Conservation (phyloP, 352 stramenopile species). For the Globisporangium nunn region DNA sequence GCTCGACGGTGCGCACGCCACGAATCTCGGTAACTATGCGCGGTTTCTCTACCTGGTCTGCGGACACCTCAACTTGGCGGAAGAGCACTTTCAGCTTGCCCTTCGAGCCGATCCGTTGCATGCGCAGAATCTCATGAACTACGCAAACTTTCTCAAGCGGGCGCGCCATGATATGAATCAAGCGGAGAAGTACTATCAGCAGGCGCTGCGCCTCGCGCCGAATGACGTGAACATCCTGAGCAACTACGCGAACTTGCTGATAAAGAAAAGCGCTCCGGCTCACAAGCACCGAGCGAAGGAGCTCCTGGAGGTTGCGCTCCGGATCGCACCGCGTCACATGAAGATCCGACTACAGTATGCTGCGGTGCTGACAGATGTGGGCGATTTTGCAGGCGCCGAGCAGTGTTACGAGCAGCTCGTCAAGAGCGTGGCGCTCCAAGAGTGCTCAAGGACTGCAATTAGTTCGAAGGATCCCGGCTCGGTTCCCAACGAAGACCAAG, state of each 20-base stretch:
- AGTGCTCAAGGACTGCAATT: background rate
- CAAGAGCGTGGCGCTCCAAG: slow-evolving; percentile 1
- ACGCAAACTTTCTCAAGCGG: slow-evolving; percentile 29
- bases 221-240: slow-evolving; percentile 20
- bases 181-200: slow-evolving; percentile 24
- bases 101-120: slow-evolving; percentile 13
- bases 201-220: slow-evolving; percentile 15
- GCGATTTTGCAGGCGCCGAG: background rate
- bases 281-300: slow-evolving; percentile 5
- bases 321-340: slow-evolving; percentile 11
- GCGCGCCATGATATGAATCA: slow-evolving; percentile 13
- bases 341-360: slow-evolving; percentile 19
- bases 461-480: no score
- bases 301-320: slow-evolving; percentile 19
- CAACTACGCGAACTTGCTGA: slow-evolving; percentile 26
- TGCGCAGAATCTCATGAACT: slow-evolving; percentile 19
- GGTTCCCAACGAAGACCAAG: no score
- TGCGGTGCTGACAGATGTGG: slow-evolving; percentile 6
- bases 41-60: slow-evolving; percentile 23
- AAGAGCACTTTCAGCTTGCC: slow-evolving; percentile 20
- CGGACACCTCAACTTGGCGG: slow-evolving; percentile 14
- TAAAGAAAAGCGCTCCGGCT: slow-evolving; percentile 1
- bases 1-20: slow-evolving; percentile 19
- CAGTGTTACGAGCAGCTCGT: slow-evolving; percentile 13
- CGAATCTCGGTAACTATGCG: slow-evolving; percentile 36